phyloP scores from a whole-genome alignment of 2,329 filamentous ascomycete genomes.

The Colletotrichum higginsianum region DNA sequence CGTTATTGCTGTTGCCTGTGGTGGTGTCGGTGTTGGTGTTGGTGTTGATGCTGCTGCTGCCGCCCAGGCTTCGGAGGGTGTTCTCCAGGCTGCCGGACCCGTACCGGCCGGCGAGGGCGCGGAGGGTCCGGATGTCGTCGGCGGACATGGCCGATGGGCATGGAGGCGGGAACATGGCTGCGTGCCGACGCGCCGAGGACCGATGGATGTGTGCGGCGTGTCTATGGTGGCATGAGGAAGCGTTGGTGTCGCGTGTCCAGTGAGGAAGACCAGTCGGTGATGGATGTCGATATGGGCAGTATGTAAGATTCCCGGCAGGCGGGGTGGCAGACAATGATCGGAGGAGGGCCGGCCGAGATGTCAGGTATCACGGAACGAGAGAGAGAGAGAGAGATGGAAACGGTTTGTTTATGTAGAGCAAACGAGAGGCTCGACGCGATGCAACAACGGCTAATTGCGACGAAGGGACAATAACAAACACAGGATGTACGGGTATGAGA shows the following conservation, averaged over 20 bases:
- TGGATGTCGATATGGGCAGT: not conserved
- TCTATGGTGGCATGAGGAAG: conserved; percentile 13
- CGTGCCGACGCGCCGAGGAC: conserved; percentile 18
- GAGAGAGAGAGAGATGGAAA: not conserved
- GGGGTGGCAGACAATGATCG: not conserved
- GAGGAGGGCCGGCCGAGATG: not conserved
- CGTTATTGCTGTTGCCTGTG: not conserved
- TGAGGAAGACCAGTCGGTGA: not conserved
- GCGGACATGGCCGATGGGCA: conserved; percentile 19
- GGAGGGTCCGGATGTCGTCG: conserved; percentile 24
- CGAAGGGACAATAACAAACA: not conserved
- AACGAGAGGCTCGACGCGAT: not conserved
- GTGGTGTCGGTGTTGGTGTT: not conserved
- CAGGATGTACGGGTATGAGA: not conserved
- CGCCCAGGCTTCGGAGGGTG: conserved; percentile 26
- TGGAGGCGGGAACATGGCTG: conserved; percentile 15
- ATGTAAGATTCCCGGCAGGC: too few relatives aligned
- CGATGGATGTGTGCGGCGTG: not conserved
- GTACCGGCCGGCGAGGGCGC: conserved; percentile 32
- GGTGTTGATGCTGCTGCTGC: not conserved
- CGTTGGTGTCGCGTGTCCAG: not conserved
- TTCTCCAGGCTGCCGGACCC: conserved; percentile 22
- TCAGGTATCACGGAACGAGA: not conserved
- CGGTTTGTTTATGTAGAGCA: conserved; percentile 27
- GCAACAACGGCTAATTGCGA: not conserved